Conservation (phyloP, 257 asterid species). For the Solanum gracilifrons region DNA sequence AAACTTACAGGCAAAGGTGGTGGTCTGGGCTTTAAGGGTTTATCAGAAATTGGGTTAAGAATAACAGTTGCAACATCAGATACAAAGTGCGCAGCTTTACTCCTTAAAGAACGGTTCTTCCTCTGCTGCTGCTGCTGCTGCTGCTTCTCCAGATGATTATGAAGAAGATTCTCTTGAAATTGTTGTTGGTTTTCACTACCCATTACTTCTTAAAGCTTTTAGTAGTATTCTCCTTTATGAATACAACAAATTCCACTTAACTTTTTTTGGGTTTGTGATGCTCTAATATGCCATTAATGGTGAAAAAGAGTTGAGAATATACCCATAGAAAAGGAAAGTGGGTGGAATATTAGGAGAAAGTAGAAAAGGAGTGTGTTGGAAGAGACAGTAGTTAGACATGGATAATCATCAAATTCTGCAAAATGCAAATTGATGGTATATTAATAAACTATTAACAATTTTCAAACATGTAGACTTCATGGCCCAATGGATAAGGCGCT, state of each 20-base stretch:
- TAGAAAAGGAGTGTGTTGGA: not conserved
- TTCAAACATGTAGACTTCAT: not conserved
- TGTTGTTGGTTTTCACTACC: not conserved
- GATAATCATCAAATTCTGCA: not conserved
- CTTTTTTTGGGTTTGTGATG: not conserved
- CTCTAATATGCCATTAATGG: not conserved
- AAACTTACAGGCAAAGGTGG: constrained; percentile 32
- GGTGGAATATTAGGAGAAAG: not conserved
- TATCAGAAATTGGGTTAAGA: constrained; percentile 83
- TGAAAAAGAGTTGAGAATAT: not conserved
- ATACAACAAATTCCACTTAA: not conserved
- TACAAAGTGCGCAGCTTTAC: constrained; percentile 89
- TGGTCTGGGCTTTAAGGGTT: constrained; percentile 29
- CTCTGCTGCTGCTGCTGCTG: constrained; percentile 9
- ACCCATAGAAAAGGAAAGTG: not conserved
- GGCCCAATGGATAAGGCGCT: constrained; percentile 99
- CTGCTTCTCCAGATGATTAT: not conserved
- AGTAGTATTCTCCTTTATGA: not conserved
- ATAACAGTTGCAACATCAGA: constrained; percentile 84
- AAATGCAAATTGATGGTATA: not conserved
- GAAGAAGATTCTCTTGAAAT: not conserved
- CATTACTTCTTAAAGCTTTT: not conserved
- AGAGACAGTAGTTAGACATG: not conserved
- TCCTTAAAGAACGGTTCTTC: constrained; percentile 47
- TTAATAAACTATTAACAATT: not conserved